Percentiles rank a stretch among this genome's conserved stretches.
phyloP scores from a whole-genome alignment of 305 asterid species.

The Plantago rigida region DNA sequence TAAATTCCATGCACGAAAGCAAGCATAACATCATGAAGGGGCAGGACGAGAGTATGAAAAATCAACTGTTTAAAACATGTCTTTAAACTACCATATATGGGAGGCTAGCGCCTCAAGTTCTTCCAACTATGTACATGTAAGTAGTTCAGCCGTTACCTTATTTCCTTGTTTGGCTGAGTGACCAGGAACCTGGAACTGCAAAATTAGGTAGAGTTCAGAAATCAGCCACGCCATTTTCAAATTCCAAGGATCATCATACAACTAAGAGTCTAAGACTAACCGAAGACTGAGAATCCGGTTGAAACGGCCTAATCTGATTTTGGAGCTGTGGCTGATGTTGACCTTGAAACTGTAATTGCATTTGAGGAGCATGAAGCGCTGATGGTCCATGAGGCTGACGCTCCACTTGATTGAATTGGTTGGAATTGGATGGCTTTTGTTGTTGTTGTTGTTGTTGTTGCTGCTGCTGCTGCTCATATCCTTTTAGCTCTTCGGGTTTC shows the following conservation, averaged over 20 bases:
- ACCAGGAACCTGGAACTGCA: conserved; percentile 59
- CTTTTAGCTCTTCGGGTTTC: conserved; percentile 70
- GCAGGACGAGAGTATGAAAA: background rate
- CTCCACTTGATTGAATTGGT: conserved; percentile 45
- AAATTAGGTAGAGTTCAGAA: conserved; percentile 30
- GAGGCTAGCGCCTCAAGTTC: too few species aligned
- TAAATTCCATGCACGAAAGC: too few species aligned
- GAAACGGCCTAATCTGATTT: conserved; percentile 45
- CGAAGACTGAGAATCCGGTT: conserved; percentile 55
- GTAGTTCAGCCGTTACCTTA: conserved; percentile 32
- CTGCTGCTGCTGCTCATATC: conserved; percentile 52
- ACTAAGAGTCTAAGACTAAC: conserved; percentile 31
- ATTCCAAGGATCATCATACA: conserved; percentile 16
- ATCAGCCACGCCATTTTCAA: conserved; percentile 1
- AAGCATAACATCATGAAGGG: too few species aligned
- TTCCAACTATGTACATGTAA: too few species aligned
- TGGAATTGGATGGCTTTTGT: conserved; percentile 32
- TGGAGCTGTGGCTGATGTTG: conserved; percentile 47
- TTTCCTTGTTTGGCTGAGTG: conserved; percentile 43
- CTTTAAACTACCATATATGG: background rate
- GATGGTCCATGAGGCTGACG: conserved; percentile 45
- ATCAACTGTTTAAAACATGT: background rate
- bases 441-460: conserved; percentile 2
- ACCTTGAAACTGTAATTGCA: conserved; percentile 50
- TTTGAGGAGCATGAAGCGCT: conserved; percentile 44